Evolutionary conservation across 345 rosid genomes (phyloP), one percentile per base, ranked within the genome.

Genomic region (Erodium maritimum): DNA sequence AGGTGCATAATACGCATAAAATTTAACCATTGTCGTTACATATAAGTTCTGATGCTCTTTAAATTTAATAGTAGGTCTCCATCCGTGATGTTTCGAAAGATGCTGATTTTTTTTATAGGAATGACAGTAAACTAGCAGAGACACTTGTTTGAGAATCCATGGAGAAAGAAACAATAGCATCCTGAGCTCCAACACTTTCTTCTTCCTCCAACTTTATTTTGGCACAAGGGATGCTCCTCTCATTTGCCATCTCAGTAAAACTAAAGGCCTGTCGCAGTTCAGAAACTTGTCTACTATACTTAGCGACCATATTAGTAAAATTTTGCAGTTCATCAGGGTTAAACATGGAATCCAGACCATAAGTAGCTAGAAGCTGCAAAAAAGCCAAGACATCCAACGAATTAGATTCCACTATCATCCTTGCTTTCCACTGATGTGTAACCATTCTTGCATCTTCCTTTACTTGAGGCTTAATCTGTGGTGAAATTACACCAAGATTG

Each of bases 401-500:
- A 63, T 70, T 61, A 14, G 57, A 29, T 50, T 60, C 65, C 16
- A 67, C 66, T 21, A 19, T 57, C 64, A 77, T 69, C 63, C 65
- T 80, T 22, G 65, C 53, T 67, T 68, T 76, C 77, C 86, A 80
- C 53, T 61, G 66, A 51, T 21, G 54, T 21, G 81, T 78, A 23
- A 77, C 56, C 56, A 56, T 70, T 33, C 59, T 52, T 10, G 85
- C 94, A 67, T 77, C 77, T 21, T 21, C 62, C 57, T 59, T 71
- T 20, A 75, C 71, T 23, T 58, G 53, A 34, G 68, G 66, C 24
- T 21, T 62, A 33, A 76, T 73, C 23, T 63, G 56, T 2, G 81
- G 71, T 21, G 80, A 53, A 21, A 77, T 55, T 58, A 60, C 58
- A 81, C 87, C 59, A 86, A 78, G 69, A 72, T 77, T 19, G 81